phyloP scores from a whole-genome alignment of 768 basidiomycete species.

The Mycena maculata region DNA sequence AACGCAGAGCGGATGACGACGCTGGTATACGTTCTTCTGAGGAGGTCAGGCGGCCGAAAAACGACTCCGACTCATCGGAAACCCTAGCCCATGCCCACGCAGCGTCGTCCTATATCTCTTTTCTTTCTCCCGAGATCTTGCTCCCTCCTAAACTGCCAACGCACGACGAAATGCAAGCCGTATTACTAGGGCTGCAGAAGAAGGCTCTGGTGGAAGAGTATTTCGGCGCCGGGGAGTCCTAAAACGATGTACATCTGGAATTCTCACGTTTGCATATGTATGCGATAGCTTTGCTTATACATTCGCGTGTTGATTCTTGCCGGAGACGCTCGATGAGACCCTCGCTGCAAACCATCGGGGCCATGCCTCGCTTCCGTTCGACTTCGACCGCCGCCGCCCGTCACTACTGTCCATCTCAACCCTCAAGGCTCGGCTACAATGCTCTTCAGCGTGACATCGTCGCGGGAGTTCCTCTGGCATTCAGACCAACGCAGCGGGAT shows the following conservation, averaged over 20 bases:
- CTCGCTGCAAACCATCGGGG: conserved; percentile 16
- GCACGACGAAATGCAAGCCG: conserved; percentile 76
- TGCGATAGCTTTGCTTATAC: neutral
- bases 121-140: conserved; percentile 79
- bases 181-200: conserved; percentile 82
- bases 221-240: conserved; percentile 55
- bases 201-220: conserved; percentile 85
- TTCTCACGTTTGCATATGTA: conserved; percentile 11
- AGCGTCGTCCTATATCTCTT: conserved; percentile 77
- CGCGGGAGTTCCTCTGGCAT: neutral
- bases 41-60: too few species aligned
- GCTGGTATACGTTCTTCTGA: too few species aligned
- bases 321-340: conserved; percentile 19
- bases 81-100: conserved; percentile 59
- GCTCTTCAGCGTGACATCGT: neutral
- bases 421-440: neutral
- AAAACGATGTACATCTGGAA: conserved; percentile 10
- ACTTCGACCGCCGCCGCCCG: neutral
- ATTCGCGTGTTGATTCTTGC: neutral
- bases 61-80: too few species aligned
- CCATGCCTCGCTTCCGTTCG: conserved; percentile 13
- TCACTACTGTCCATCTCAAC: conserved; percentile 15
- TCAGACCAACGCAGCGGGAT: conserved; percentile 7
- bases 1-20: too few species aligned
- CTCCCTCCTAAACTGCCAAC: conserved; percentile 82